Evolutionary conservation across 202 grass and related monocot genomes (phyloP).

Genomic region (Setaria italica): DNA sequence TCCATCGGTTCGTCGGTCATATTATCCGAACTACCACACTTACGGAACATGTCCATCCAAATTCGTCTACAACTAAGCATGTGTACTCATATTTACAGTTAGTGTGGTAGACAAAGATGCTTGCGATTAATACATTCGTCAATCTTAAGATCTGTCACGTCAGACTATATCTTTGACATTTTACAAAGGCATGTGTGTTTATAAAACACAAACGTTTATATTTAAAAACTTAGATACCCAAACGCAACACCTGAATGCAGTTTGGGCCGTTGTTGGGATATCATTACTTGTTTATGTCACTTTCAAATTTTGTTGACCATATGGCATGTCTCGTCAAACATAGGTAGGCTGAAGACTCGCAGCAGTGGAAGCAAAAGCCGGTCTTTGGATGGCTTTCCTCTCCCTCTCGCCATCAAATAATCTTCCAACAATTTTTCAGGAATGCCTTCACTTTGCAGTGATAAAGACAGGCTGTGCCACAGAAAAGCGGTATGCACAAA

Average conservation of each 20-base stretch:
- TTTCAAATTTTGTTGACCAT: constrained; percentile 18
- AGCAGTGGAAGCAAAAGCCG: constrained; percentile 36
- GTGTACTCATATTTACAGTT: too few species aligned
- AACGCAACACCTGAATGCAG: neutral
- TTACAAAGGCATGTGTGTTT: too few species aligned
- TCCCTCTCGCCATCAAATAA: constrained; percentile 40
- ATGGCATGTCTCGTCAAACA: constrained; percentile 12
- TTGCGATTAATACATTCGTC: too few species aligned
- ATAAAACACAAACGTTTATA: neutral
- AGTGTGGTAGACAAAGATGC: too few species aligned
- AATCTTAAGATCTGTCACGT: too few species aligned
- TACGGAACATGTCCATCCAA: too few species aligned
- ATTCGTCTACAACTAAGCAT: too few species aligned
- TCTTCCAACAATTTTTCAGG: constrained; percentile 33
- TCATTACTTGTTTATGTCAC: neutral
- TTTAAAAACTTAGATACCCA: neutral
- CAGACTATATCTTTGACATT: too few species aligned
- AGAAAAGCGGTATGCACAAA: constrained; percentile 39
- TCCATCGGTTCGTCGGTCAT: too few species aligned
- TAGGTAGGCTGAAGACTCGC: neutral
- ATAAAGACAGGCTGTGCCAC: constrained; percentile 49
- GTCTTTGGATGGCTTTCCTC: constrained; percentile 11
- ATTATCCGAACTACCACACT: too few species aligned
- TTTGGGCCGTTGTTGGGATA: neutral
- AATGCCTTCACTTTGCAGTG: constrained; percentile 43